Conservation (phyloP, 2,329 filamentous ascomycete genomes). For the Cladosporium sp. region DNA sequence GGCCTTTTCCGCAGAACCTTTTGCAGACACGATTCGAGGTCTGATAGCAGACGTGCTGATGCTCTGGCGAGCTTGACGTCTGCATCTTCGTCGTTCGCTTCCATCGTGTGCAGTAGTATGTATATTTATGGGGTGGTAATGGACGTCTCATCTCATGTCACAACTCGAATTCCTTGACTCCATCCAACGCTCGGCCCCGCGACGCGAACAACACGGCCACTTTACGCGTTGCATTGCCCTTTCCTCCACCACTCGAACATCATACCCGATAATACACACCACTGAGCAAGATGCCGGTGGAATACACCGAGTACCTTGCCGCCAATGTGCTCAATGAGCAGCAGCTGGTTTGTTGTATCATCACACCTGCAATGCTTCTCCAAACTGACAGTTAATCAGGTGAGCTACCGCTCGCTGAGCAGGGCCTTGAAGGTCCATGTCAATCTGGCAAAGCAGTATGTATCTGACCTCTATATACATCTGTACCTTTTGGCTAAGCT, state of each 20-base stretch:
- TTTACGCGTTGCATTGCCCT: slow-evolving; percentile 23
- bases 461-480: slow-evolving; percentile 20
- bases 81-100: slow-evolving; percentile 42
- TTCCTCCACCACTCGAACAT: background rate
- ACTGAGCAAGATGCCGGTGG: slow-evolving; percentile 46
- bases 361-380: slow-evolving; percentile 1
- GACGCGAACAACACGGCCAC: slow-evolving; percentile 20
- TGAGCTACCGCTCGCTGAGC: slow-evolving; percentile 84
- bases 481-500: background rate
- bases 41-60: slow-evolving; percentile 37
- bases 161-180: background rate
- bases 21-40: slow-evolving; percentile 46
- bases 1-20: slow-evolving; percentile 41
- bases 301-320: slow-evolving; percentile 70
- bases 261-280: background rate
- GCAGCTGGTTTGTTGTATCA: slow-evolving; percentile 58
- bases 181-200: slow-evolving; percentile 12
- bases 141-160: background rate
- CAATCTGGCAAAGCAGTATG: slow-evolving; percentile 85
- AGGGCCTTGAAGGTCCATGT: slow-evolving; percentile 80
- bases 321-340: slow-evolving; percentile 75
- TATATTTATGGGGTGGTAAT: background rate
- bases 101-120: slow-evolving; percentile 19
- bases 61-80: slow-evolving; percentile 48
- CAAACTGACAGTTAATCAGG: slow-evolving; percentile 50